phyloP scores from a whole-genome alignment of 345 rosid species.

The Sisymbrium irio region DNA sequence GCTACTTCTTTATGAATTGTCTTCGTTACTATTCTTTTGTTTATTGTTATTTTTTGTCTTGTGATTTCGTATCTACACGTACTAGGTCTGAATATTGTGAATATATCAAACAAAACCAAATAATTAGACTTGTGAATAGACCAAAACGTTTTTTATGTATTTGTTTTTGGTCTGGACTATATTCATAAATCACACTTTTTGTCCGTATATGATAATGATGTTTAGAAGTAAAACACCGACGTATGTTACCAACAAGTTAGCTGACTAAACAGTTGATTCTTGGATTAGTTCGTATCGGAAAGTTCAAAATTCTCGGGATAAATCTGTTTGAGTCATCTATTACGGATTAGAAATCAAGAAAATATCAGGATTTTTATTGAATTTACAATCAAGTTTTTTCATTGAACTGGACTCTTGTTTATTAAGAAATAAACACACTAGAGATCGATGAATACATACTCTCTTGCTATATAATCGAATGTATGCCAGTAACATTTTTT shows the following conservation, averaged over 20 bases:
- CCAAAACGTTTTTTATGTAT: neutral
- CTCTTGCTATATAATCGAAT: too few relatives aligned
- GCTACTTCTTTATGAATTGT: neutral
- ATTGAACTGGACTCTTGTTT: too few relatives aligned
- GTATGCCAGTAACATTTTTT: too few relatives aligned
- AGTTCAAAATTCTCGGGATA: too few relatives aligned
- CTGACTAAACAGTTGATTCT: too few relatives aligned
- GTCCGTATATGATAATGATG: too few relatives aligned
- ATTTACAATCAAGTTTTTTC: neutral
- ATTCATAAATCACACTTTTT: too few relatives aligned
- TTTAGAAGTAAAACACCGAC: neutral
- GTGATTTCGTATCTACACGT: neutral
- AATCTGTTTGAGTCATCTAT: neutral
- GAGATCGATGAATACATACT: too few relatives aligned
- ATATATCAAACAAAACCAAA: neutral
- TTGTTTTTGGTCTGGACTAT: neutral
- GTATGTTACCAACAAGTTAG: neutral
- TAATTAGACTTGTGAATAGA: neutral
- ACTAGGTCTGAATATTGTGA: neutral
- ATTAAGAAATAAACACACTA: too few relatives aligned
- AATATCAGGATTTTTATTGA: neutral
- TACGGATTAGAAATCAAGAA: too few relatives aligned
- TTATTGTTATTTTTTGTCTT: neutral
- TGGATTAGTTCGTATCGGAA: too few relatives aligned
- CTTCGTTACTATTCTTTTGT: neutral